Base-by-base conservation (phyloP, 345 rosid genomes). In the Erodium maritimum region DNA sequence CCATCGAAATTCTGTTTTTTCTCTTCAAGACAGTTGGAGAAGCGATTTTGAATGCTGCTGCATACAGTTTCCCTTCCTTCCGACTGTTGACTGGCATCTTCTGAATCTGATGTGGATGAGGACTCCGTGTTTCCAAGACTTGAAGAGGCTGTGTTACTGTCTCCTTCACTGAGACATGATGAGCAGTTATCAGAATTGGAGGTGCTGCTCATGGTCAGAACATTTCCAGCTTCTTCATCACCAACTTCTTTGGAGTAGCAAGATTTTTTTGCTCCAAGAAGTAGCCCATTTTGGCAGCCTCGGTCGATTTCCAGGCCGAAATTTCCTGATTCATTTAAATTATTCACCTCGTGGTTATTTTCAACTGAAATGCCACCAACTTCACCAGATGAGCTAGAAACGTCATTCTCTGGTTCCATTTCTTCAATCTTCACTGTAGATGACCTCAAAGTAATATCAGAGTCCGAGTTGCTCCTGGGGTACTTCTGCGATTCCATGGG, bases 141-240 rank as follows among this genome's bases (percentile, higher is more conserved):
- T 62, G 88, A 83, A 57, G 90, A 84, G 63, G 79, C 77, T 23
- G 84, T 70, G 60, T 76, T 84, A 76, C 88, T 81, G 48, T 91
- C 97, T 61, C 83, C 91, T 62, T 91, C 97, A 23, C 97, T 83
- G 56, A 75, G 81, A 72, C 94, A 93, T 19, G 94, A 86, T 37
- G 94, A 89, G 80, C 95, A 83, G 71, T 85, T 85, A 64, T 85
- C 95, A 53, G 94, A 89, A 73, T 65, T 89, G 46, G 95, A 82
- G 67, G 78, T 71, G 67, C 85, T 78, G 60, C 80, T 75, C 57
- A 4, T 54, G 21, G 37, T 29, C 37, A 29, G 37, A 29, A 62
- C 68, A 37, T 55, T 42, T 51, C 67, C 60, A 18, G 66, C 62
- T 61, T 70, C 83, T 60, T 72, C 72, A 54, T 57, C 70, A 62